Conservation (phyloP, 1,139 yeast species). For the Candida neerlandica region DNA sequence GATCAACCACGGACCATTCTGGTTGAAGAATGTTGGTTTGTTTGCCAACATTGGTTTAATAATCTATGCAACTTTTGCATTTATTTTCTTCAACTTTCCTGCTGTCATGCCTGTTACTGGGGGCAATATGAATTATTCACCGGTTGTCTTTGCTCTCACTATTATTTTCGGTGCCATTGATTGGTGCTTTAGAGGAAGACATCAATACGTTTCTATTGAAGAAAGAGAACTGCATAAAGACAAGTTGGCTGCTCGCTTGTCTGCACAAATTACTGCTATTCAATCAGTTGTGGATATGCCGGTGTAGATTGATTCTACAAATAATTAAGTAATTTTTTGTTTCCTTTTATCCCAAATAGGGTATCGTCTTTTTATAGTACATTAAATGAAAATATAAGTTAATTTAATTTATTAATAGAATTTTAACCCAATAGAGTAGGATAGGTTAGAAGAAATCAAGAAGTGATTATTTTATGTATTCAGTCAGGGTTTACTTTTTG, state of each 20-base stretch:
- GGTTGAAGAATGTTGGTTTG: slow-evolving; percentile 43
- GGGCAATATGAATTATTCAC: slow-evolving; percentile 49
- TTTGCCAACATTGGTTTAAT: slow-evolving; percentile 11
- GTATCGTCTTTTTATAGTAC: neutral
- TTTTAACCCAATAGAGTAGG: too few species aligned
- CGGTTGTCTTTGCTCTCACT: slow-evolving; percentile 42
- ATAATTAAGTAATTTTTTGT: neutral
- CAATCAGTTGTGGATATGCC: slow-evolving; percentile 24
- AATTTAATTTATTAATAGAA: too few species aligned
- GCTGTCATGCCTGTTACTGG: slow-evolving; percentile 47
- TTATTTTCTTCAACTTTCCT: slow-evolving; percentile 48
- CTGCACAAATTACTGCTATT: slow-evolving; percentile 28
- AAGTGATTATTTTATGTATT: too few species aligned
- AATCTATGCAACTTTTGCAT: slow-evolving; percentile 43
- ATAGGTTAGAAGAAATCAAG: too few species aligned
- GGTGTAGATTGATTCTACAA: neutral
- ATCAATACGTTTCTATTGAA: slow-evolving; percentile 28
- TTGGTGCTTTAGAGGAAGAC: slow-evolving; percentile 43
- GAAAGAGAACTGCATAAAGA: slow-evolving; percentile 27
- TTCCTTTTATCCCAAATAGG: neutral
- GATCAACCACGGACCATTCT: slow-evolving; percentile 46
- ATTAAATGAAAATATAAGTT: neutral
- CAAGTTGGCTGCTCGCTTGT: slow-evolving; percentile 28
- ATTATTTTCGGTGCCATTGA: slow-evolving; percentile 33
- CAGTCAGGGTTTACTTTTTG: too few species aligned